These are phyloP conservation scores for Mortierella sp. DNA, from an alignment of 371 early-diverging fungal species.

Conservation along the genomic window DNA sequence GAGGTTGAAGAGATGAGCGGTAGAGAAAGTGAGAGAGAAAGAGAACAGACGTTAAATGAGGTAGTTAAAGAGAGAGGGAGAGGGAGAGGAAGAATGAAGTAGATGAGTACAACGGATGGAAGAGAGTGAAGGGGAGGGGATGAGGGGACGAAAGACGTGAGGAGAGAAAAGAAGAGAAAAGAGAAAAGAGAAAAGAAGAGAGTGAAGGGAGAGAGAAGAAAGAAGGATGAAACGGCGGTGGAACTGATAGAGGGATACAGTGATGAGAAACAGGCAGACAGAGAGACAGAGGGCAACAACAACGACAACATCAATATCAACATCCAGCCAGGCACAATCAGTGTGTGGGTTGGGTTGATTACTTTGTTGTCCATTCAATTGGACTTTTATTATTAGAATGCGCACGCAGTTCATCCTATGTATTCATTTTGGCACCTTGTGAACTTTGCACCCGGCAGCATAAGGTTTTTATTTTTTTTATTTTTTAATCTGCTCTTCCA, in stretches of 20 bases:
- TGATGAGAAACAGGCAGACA: not conserved
- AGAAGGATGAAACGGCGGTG: not conserved
- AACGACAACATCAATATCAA: not conserved
- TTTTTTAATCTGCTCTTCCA: not conserved
- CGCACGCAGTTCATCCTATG: no score
- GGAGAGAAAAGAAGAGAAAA: not conserved
- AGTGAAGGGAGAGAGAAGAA: not conserved
- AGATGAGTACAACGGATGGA: not conserved
- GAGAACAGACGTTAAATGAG: not conserved
- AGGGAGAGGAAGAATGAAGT: not conserved
- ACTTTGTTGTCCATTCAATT: no score
- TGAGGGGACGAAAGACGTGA: conserved; percentile 8
- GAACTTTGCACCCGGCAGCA: not conserved
- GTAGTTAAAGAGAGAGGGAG: not conserved
- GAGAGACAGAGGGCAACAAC: not conserved
- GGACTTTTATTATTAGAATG: no score
- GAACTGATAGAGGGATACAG: not conserved
- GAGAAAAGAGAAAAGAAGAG: not conserved
- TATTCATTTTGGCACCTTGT: no score
- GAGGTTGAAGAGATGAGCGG: not conserved
- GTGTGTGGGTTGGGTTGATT: no score
- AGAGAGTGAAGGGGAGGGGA: not conserved
- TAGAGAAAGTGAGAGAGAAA: not conserved
- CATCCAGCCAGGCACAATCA: no score
- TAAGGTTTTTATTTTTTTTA: not conserved